Percentiles rank a stretch among this genome's conserved stretches.
phyloP scores from a whole-genome alignment of 2,329 filamentous ascomycete genomes.

The Colletotrichum sp. region DNA sequence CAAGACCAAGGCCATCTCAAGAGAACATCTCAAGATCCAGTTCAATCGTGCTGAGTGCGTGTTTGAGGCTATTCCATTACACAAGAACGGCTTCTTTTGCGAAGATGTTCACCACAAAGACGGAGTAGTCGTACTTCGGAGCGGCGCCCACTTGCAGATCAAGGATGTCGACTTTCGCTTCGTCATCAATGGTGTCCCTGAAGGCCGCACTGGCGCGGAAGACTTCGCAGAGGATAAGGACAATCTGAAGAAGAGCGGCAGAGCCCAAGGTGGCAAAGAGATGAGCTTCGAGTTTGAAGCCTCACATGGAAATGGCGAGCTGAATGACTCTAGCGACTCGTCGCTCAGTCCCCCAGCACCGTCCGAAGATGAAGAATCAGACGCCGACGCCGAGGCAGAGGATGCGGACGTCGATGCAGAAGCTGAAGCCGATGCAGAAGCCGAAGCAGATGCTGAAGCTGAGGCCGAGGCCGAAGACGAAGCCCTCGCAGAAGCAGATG shows the following conservation, averaged over 20 bases:
- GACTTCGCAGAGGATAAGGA: constrained; percentile 56
- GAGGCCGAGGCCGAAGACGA: constrained; percentile 23
- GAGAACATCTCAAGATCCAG: constrained; percentile 74
- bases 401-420: constrained; percentile 29
- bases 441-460: constrained; percentile 16
- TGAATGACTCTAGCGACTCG: constrained; percentile 59
- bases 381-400: constrained; percentile 27
- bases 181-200: constrained; percentile 67
- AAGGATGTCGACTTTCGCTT: constrained; percentile 74
- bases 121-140: constrained; percentile 61
- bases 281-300: constrained; percentile 79
- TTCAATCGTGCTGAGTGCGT: constrained; percentile 68
- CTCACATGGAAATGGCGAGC: constrained; percentile 60
- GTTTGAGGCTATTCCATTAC: constrained; percentile 68
- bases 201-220: constrained; percentile 63
- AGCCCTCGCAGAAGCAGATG: constrained; percentile 30
- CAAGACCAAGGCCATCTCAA: constrained; percentile 75
- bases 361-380: constrained; percentile 37
- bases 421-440: constrained; percentile 19
- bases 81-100: constrained; percentile 73
- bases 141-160: constrained; percentile 73
- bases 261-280: constrained; percentile 65
- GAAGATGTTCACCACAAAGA: constrained; percentile 64
- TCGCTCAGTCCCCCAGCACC: constrained; percentile 49
- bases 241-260: constrained; percentile 52